These are phyloP conservation scores for Malus orientalis DNA, from an alignment of 306 rosid genomes.

Conservation along the genomic window DNA sequence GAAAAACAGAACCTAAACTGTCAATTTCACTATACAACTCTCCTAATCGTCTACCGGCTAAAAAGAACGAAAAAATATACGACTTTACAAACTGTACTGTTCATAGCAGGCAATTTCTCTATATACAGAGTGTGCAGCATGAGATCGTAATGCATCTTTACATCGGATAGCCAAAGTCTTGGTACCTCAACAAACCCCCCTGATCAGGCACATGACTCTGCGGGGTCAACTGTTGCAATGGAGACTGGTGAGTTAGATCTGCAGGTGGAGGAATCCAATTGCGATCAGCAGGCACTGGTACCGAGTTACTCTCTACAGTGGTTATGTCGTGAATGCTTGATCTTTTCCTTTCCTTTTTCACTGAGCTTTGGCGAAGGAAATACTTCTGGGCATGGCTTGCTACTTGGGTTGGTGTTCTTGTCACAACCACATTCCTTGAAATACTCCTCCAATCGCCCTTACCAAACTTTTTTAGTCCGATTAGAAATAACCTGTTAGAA, in stretches of 20 bases:
- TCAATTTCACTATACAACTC: conserved; percentile 11
- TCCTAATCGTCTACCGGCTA: conserved; percentile 14
- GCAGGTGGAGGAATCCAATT: conserved; percentile 47
- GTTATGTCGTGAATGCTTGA: conserved; percentile 95
- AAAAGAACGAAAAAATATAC: neutral
- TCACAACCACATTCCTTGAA: conserved; percentile 74
- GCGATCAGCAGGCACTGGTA: conserved; percentile 32
- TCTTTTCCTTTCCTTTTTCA: conserved; percentile 79
- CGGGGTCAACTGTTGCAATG: conserved; percentile 21
- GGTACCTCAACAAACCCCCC: conserved; percentile 13
- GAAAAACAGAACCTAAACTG: conserved; percentile 12
- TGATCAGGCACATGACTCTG: conserved; percentile 16
- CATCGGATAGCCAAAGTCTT: conserved; percentile 26
- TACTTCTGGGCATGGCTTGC: conserved; percentile 98
- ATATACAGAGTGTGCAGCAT: conserved; percentile 7
- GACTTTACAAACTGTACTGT: conserved; percentile 14
- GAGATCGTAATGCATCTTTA: conserved; percentile 10
- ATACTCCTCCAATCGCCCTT: conserved; percentile 99
- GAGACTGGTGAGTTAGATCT: conserved; percentile 26
- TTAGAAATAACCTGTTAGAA: conserved; percentile 51
- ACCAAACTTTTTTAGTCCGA: conserved; percentile 59
- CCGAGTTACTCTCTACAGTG: conserved; percentile 39
- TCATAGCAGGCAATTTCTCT: neutral
- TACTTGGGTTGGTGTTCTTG: conserved; percentile 89
- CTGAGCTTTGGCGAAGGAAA: conserved; percentile 61